A percentile compares a stretch with the other conserved stretches of the same genome.
Conservation (phyloP, 1,139 yeast species). For the Candida neerlandica region DNA sequence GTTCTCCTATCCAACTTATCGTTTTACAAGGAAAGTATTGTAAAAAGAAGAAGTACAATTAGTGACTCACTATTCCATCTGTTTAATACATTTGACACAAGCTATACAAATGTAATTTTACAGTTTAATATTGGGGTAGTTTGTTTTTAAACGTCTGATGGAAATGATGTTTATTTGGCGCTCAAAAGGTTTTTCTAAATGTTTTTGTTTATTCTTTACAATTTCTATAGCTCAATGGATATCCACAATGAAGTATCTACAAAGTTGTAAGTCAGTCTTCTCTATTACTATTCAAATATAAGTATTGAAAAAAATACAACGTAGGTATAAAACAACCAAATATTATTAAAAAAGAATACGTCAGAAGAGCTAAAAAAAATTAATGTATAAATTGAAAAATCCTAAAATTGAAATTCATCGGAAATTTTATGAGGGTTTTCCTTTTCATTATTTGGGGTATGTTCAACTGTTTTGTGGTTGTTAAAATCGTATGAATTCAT, state of each 20-base stretch:
- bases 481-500: neutral
- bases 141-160: neutral
- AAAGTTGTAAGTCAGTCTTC: neutral
- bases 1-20: constrained; percentile 10
- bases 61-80: neutral
- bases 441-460: neutral
- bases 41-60: neutral
- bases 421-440: neutral
- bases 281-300: neutral
- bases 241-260: neutral
- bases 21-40: constrained; percentile 2
- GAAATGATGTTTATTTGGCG: neutral
- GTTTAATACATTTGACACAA: neutral
- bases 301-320: neutral
- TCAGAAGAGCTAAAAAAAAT: neutral
- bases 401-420: constrained; percentile 3
- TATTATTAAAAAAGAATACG: neutral
- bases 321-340: neutral
- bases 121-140: no score
- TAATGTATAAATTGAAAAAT: neutral
- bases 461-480: neutral
- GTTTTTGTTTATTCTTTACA: neutral
- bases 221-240: neutral
- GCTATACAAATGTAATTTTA: no score
- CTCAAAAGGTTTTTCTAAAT: neutral